Percentiles rank a stretch among this genome's conserved stretches.
These are phyloP conservation scores for Xylaria hypoxylon DNA, from an alignment of 2,329 filamentous ascomycete genomes.

Conservation along the genomic window DNA sequence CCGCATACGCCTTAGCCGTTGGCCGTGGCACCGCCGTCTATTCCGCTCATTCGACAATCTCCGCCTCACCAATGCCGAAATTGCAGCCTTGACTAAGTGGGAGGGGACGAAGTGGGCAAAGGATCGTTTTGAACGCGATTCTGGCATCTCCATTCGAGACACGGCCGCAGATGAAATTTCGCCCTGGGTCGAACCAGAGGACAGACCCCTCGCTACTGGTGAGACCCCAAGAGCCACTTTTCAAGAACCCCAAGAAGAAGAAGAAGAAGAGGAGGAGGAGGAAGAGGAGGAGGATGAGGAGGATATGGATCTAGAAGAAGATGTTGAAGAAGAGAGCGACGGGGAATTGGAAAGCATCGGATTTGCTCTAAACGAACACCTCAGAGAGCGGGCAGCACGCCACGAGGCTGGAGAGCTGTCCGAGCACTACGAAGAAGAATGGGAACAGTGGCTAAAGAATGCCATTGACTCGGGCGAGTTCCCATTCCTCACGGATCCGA, in stretches of 20 bases:
- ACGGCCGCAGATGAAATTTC: conserved; percentile 77
- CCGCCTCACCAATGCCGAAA: conserved; percentile 75
- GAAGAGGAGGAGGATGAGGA: conserved; percentile 15
- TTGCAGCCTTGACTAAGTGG: conserved; percentile 80
- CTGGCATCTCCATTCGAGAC: conserved; percentile 75
- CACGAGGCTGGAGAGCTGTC: conserved; percentile 70
- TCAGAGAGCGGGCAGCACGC: conserved; percentile 71
- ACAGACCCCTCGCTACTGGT: conserved; percentile 44
- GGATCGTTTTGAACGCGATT: conserved; percentile 81
- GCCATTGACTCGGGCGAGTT: conserved; percentile 72
- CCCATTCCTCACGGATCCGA: conserved; percentile 60
- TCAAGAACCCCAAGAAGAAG: conserved; percentile 51
- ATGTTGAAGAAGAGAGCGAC: conserved; percentile 66
- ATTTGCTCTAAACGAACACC: conserved; percentile 71
- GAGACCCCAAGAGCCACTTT: conserved; percentile 45
- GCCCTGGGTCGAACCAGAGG: conserved; percentile 67
- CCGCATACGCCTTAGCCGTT: conserved; percentile 80
- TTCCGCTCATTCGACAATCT: conserved; percentile 81
- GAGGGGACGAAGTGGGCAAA: conserved; percentile 87
- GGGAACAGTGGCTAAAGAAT: conserved; percentile 80
- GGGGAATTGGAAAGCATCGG: conserved; percentile 70
- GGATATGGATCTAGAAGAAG: conserved; percentile 16
- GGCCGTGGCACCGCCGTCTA: conserved; percentile 79
- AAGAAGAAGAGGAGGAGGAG: conserved; percentile 17
- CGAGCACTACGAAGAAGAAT: conserved; percentile 74